phyloP scores from a whole-genome alignment of 164 flowering plant species.

The Tetracentron sinense region DNA sequence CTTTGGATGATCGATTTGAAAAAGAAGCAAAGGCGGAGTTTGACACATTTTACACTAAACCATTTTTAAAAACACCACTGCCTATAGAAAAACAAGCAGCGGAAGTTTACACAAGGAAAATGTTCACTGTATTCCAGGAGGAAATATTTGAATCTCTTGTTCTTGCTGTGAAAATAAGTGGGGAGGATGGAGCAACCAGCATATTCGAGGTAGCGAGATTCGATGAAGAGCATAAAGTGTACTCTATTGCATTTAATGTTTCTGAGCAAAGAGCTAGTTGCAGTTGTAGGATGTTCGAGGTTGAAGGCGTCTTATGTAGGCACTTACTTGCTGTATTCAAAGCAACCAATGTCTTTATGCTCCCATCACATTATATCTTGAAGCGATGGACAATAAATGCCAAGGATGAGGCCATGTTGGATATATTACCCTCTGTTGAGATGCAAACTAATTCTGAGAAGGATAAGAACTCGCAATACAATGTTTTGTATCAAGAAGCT shows the following conservation, averaged over 20 bases:
- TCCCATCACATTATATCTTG: slow-evolving; percentile 35
- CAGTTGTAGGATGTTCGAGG: slow-evolving; percentile 35
- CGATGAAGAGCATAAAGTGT: slow-evolving; percentile 25
- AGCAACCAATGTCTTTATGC: slow-evolving; percentile 24
- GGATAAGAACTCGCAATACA: slow-evolving; percentile 33
- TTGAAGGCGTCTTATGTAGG: slow-evolving; percentile 34
- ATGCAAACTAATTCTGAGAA: slow-evolving; percentile 22
- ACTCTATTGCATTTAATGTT: slow-evolving; percentile 21
- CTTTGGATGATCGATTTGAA: slow-evolving; percentile 30
- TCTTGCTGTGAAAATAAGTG: slow-evolving; percentile 26
- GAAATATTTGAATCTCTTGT: slow-evolving; percentile 33
- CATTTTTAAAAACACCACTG: slow-evolving; percentile 30
- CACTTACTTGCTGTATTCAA: slow-evolving; percentile 35
- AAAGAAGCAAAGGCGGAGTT: slow-evolving; percentile 39
- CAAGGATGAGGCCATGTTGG: slow-evolving; percentile 24
- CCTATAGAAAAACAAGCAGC: slow-evolving; percentile 37
- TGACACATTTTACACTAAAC: slow-evolving; percentile 30
- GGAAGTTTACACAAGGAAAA: slow-evolving; percentile 30
- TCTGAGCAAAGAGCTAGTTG: slow-evolving; percentile 28
- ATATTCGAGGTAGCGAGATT: slow-evolving; percentile 32
- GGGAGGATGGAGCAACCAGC: slow-evolving; percentile 20
- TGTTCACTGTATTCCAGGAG: slow-evolving; percentile 30
- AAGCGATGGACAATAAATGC: slow-evolving; percentile 36
- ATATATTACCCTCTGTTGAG: slow-evolving; percentile 15
- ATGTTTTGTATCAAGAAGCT: slow-evolving; percentile 35